Base-by-base conservation (phyloP, 2,329 filamentous ascomycete genomes). In the Diplodia intermedia region DNA sequence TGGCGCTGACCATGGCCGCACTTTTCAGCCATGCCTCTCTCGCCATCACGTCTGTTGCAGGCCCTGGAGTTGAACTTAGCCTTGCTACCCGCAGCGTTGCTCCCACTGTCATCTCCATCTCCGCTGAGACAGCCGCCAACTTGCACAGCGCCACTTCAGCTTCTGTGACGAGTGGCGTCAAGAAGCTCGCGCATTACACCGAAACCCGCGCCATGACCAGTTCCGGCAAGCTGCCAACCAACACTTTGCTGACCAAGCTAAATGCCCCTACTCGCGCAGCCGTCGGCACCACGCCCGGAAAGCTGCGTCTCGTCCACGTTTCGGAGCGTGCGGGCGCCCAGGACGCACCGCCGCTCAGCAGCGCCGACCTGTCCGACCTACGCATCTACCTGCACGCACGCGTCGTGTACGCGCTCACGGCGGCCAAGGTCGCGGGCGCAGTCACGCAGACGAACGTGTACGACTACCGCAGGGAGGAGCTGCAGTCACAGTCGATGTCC, bases 31-130 rank as follows among this genome's bases (percentile, higher is more conserved):
- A 97, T 76, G 86, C 92, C 20, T 95, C 93, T 0, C 82, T 99
- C 23, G 92, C 93, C 31, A 86, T 99, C 74, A 98, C 92, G 80
- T 95, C 93, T 0, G 93, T 97, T 31, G 91, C 93, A 18, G 91
- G 91, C 7, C 85, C 87, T 43, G 87, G 87, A 12, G 84, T 91
- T 14, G 89, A 95, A 75, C 85, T 98, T 47, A 82, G 84, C 20
- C 80, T 93, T 26, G 92, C 93, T 26, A 91, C 91, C 26, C 86
- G 89, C 69, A 89, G 89, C 56, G 83, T 96, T 49, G 87, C 91
- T 0, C 94, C 94, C 1, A 97, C 94, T 4, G 86, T 97, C 69
- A 83, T 97, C 66, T 88, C 96, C 52, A 88, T 91, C 8, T 91
- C 91, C 3, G 89, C 94, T 0, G 86, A 89, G 68, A 91, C 91